Conservation (phyloP, 2,329 filamentous ascomycete genomes). For the Colletotrichum noveboracense region DNA sequence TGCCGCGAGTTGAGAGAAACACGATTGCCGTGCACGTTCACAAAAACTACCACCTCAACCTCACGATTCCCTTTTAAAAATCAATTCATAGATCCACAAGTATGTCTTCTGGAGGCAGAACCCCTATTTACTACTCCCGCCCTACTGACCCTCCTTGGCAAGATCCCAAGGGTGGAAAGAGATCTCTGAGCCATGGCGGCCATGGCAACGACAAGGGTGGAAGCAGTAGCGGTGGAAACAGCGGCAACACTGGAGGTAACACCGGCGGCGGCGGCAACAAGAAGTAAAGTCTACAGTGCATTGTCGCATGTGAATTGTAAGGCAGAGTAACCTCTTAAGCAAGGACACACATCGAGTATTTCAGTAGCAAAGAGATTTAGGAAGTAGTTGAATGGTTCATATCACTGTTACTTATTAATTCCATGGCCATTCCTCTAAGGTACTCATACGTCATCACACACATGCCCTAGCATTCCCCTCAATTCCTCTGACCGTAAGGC, state of each 20-base stretch:
- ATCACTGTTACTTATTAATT: neutral
- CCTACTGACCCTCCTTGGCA: neutral
- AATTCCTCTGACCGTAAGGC: neutral
- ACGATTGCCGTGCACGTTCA: neutral
- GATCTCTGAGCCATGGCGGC: neutral
- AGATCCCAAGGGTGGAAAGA: neutral
- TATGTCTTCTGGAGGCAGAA: neutral
- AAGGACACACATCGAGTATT: rapidly evolving
- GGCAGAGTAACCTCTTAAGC: neutral
- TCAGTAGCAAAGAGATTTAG: neutral
- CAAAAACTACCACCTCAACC: neutral
- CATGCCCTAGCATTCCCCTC: neutral
- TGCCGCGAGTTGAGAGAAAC: neutral
- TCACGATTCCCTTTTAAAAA: rapidly evolving
- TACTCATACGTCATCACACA: neutral
- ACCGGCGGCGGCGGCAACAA: neutral
- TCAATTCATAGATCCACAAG: neutral
- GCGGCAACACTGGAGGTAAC: neutral
- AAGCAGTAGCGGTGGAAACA: neutral
- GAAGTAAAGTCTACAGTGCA: neutral
- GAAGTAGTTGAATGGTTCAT: neutral
- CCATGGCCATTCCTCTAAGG: neutral
- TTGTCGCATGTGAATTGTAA: neutral
- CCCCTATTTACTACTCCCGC: neutral
- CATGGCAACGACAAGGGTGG: neutral